These are phyloP conservation scores for Lasiodiplodia theobromae DNA, from an alignment of 2,329 filamentous ascomycete species.

Conservation along the genomic window DNA sequence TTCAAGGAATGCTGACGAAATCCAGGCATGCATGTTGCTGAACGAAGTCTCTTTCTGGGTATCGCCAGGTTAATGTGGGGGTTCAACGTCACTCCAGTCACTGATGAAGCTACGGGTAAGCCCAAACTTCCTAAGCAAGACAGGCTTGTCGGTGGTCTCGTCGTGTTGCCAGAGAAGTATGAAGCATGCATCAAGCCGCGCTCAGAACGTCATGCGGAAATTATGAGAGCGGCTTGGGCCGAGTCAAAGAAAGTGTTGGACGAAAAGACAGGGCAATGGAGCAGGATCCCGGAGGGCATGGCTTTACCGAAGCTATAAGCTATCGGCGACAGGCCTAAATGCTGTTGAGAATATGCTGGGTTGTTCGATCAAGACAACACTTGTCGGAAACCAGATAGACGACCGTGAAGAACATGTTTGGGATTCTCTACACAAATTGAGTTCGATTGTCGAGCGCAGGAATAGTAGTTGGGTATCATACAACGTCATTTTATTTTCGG, in stretches of 20 bases:
- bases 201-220: constrained; percentile 24
- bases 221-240: constrained; percentile 34
- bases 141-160: constrained; percentile 35
- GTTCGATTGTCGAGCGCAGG: background rate
- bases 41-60: constrained; percentile 28
- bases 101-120: background rate
- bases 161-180: constrained; percentile 35
- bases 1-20: background rate
- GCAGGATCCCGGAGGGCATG: constrained; percentile 35
- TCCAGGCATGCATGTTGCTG: constrained; percentile 31
- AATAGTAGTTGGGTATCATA: background rate
- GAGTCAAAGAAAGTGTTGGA: constrained; percentile 32
- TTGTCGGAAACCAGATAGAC: background rate
- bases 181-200: constrained; percentile 34
- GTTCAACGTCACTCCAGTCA: constrained; percentile 25
- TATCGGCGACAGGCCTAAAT: background rate
- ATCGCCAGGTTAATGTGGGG: constrained; percentile 30
- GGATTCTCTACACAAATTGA: background rate
- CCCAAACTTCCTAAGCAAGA: constrained; percentile 24
- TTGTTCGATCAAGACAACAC: background rate
- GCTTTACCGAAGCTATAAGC: background rate
- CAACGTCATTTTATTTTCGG: constrained; percentile 9
- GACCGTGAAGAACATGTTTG: background rate
- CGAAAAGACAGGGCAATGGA: constrained; percentile 35
- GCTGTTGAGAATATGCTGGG: background rate